Evolutionary conservation across 257 asterid genomes (phyloP).

Genomic region (Avicennia marina): DNA sequence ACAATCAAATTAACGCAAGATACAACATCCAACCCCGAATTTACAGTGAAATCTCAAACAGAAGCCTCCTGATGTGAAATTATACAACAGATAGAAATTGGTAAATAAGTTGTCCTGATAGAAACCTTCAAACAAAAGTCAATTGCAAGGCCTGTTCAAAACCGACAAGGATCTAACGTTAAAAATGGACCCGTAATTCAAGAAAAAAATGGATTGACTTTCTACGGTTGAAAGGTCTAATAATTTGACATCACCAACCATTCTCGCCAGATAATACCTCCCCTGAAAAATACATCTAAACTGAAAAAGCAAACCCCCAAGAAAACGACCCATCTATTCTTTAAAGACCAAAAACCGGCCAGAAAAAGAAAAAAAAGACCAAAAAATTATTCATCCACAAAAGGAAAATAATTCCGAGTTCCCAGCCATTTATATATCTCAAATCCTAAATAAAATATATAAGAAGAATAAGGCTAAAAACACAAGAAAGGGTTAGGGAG

Average conservation of each 20-base stretch:
- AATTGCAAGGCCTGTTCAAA: no score
- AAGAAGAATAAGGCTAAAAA: slow-evolving; percentile 2
- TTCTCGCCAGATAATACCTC: slow-evolving; percentile 18
- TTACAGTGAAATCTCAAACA: no score
- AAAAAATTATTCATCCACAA: no score
- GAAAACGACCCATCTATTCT: slow-evolving; percentile 35
- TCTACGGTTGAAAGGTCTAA: slow-evolving; percentile 32
- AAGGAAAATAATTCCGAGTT: not conserved
- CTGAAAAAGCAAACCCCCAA: slow-evolving; percentile 23
- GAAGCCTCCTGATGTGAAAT: no score
- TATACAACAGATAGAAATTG: no score
- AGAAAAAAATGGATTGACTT: slow-evolving; percentile 30
- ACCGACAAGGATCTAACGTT: no score
- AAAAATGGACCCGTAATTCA: slow-evolving; percentile 8
- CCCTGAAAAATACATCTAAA: slow-evolving; percentile 1
- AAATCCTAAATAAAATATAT: slow-evolving; percentile 14
- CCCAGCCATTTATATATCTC: slow-evolving; percentile 6
- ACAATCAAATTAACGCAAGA: no score
- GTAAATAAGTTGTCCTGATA: no score
- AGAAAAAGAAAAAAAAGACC: no score
- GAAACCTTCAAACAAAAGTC: no score
- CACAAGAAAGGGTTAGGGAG: slow-evolving; percentile 16
- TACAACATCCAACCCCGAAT: no score
- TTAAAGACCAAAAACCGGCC: slow-evolving; percentile 12
- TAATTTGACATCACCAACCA: slow-evolving; percentile 32